Evolutionary conservation across 1,139 yeast species (phyloP).

Genomic region (Hemisphaericaspora lyxosophila): DNA sequence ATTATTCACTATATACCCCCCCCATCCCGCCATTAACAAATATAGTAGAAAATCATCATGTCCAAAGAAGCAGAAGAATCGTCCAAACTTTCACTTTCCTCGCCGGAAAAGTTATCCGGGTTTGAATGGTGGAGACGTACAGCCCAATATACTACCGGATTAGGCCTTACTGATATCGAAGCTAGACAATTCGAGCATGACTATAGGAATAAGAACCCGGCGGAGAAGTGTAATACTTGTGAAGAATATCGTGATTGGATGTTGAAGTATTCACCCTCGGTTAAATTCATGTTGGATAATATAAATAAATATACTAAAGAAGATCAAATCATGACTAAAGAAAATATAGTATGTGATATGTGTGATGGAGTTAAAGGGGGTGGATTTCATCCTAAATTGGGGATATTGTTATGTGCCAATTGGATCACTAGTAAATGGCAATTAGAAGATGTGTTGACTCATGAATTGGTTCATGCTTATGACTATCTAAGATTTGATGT

Average conservation of each 20-base stretch:
- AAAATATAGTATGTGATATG: constrained; percentile 71
- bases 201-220: constrained; percentile 46
- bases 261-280: constrained; percentile 78
- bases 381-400: constrained; percentile 89
- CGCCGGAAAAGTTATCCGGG: constrained; percentile 36
- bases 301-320: constrained; percentile 69
- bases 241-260: constrained; percentile 78
- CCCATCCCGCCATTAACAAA: no score
- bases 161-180: constrained; percentile 59
- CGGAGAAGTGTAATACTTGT: constrained; percentile 61
- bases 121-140: constrained; percentile 86
- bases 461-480: constrained; percentile 91
- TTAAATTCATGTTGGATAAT: constrained; percentile 84
- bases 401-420: constrained; percentile 85
- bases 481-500: constrained; percentile 87
- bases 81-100: constrained; percentile 17
- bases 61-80: constrained; percentile 2
- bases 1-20: no score
- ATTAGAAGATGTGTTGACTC: constrained; percentile 86
- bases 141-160: constrained; percentile 68
- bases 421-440: constrained; percentile 77
- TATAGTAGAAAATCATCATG: no score
- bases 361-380: constrained; percentile 90
- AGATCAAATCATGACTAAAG: constrained; percentile 16
- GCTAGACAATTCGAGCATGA: constrained; percentile 60